Evolutionary conservation across 179 eudicot species (phyloP).

Genomic region (Spergularia azorica): DNA sequence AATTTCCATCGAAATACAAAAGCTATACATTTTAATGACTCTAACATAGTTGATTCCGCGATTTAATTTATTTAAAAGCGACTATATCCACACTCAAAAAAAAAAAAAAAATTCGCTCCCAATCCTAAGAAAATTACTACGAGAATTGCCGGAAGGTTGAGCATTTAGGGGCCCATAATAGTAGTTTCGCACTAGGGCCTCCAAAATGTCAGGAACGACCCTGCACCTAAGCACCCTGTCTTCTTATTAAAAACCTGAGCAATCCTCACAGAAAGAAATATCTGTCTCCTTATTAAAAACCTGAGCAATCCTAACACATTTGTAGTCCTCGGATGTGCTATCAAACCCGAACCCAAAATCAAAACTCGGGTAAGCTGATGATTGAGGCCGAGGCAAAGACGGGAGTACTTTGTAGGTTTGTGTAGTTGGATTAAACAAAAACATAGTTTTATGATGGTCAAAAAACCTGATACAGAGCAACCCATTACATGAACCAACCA

Average conservation of each 20-base stretch:
- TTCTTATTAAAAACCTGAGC: not conserved
- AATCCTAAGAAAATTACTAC: too few species aligned
- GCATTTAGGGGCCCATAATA: too few species aligned
- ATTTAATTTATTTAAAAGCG: too few species aligned
- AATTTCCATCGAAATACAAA: too few species aligned
- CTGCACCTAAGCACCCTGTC: too few species aligned
- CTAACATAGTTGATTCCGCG: too few species aligned
- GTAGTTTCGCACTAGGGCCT: too few species aligned
- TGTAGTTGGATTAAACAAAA: conserved; percentile 37
- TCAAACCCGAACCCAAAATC: conserved; percentile 27
- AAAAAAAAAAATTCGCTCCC: too few species aligned
- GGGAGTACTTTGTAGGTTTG: conserved; percentile 24
- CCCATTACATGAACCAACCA: conserved; percentile 32
- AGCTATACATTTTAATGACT: too few species aligned
- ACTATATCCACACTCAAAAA: too few species aligned
- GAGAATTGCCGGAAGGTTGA: too few species aligned
- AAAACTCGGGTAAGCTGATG: not conserved
- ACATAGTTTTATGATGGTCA: not conserved
- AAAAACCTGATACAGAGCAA: conserved; percentile 25
- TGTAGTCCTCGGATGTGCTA: conserved; percentile 23
- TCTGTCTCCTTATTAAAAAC: not conserved
- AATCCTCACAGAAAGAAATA: conserved; percentile 19
- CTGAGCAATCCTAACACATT: conserved; percentile 27
- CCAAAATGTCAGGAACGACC: too few species aligned
- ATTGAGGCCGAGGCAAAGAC: not conserved